Base-by-base conservation (phyloP, 805 yeast species). In the Barnettozyma vustinii region DNA sequence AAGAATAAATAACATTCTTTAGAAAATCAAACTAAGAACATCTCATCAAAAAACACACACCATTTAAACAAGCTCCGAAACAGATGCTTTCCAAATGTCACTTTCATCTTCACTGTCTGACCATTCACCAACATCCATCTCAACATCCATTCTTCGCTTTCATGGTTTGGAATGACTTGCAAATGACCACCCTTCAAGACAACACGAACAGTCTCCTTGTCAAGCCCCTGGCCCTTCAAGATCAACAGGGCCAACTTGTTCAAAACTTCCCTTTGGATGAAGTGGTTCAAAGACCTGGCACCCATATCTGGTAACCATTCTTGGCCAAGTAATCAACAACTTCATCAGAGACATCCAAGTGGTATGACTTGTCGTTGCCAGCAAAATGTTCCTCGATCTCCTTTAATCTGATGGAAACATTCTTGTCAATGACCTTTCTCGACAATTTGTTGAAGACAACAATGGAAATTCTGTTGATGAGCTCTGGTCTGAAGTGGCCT, bases 401-500 rank as follows among this genome's bases (percentile, higher is more conserved):
- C 50, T 72, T 67, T 55, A 94, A 71, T 62, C 99, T 79, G 55
- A 94, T 83, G 52, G 81, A 81, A 42, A 94, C 97, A 61, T 94
- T 94, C 80, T 87, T 88, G 58, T 88, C 79, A 56, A 94, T 94
- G 1, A 97, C 96, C 67, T 85, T 84, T 74, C 83, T 85, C 16
- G 97, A 87, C 56, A 94, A 76, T 58, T 96, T 81, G 77, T 94
- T 94, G 79, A 94, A 94, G 20, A 94, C 85, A 27, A 92, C 89
- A 57, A 88, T 91, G 2, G 96, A 84, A 55, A 94, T 92, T 75
- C 99, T 87, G 77, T 94, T 94, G 61, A 94, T 75, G 73, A 94
- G 92, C 70, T 94, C 99, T 5, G 99, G 99, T 67, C 98, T 81
- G 81, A 94, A 94, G 67, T 94, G 98, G 6, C 76, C 76, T 58